Evolutionary conservation across 139 green algal species (phyloP).

Genomic region (Trebouxia sp.): DNA sequence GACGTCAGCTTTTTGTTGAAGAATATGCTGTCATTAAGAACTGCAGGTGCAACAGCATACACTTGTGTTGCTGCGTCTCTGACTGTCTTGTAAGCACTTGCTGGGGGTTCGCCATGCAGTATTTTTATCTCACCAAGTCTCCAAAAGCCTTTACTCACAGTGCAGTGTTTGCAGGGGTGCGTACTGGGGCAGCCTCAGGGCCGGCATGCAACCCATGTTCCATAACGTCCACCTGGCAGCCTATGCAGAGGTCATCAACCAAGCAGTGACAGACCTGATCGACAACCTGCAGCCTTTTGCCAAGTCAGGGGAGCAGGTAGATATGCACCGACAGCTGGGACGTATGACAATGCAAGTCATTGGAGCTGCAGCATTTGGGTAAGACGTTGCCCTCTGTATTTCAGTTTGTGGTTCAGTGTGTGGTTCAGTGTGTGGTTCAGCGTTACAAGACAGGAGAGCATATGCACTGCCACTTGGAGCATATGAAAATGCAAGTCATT

Average conservation of each 20-base stretch:
- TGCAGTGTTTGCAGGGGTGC: neutral
- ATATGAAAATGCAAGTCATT: conserved; percentile 41
- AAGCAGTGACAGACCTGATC: neutral
- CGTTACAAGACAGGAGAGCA: neutral
- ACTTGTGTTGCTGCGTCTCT: no score
- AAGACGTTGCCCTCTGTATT: neutral
- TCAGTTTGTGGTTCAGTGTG: neutral
- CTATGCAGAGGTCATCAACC: conserved; percentile 37
- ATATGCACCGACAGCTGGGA: conserved; percentile 31
- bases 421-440: neutral
- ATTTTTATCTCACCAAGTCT: no score
- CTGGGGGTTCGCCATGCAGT: no score
- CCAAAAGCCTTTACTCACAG: neutral
- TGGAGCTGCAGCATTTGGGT: conserved; percentile 37
- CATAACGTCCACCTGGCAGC: conserved; percentile 23
- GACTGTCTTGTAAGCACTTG: no score
- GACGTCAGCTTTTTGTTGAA: no score
- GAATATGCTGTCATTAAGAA: no score
- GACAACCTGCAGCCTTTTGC: neutral
- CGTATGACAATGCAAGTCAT: conserved; percentile 42
- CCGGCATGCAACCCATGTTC: conserved; percentile 38
- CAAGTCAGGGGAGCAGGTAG: conserved; percentile 1
- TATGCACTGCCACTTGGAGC: conserved; percentile 21
- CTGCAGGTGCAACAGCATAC: no score
- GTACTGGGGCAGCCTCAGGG: conserved; percentile 32